Evolutionary conservation across 2,329 filamentous ascomycete species (phyloP), one percentile per base, ranked within the genome.

Genomic region (Talaromyces sp.): DNA sequence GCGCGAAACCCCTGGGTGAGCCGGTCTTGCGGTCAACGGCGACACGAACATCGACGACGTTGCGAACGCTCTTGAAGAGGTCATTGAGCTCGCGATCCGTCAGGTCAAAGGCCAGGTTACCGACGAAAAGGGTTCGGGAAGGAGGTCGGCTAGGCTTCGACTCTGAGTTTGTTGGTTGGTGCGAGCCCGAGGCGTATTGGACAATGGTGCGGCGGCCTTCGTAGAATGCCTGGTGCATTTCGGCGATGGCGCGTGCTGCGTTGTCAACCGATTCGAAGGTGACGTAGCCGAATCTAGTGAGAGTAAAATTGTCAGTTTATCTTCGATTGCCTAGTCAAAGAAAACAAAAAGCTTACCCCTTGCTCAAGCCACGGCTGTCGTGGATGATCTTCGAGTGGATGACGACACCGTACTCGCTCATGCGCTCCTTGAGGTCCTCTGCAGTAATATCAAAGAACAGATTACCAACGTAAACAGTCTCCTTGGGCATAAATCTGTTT

Each of bases 91-190:
- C 91, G 58, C 85, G 84, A 70, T 96, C 91, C 9, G 88, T 89
- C 79, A 92, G 88, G 76, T 95, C 89, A 71, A 89, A 94, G 11
- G 90, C 87, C 75, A 96, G 85, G 79, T 94, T 94, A 66, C 91
- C 91, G 66, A 96, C 84, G 79, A 89, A 96, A 35, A 96, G 77
- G 1, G 87, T 90, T 69, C 82, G 85, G 19, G 43, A 46, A 21
- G 43, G 43, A 1, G 56, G 83, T 83, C 3, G 87, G 86, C 46
- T 76, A 66, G 46, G 24, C 17, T 31, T 46, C 9, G 19, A 3
- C 8, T 27, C 27, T 12, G 19, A 2, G 67, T 79, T 79, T 14
- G n/a, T 27, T 51, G 4, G 11, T 57, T 53, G 27, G 27, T 29
- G 27, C 27, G 27, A 4, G 57, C 63, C 63, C 56, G 63, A 69